Conservation (phyloP, 2,329 filamentous ascomycete species). For the Tolypocladium paradoxum region DNA sequence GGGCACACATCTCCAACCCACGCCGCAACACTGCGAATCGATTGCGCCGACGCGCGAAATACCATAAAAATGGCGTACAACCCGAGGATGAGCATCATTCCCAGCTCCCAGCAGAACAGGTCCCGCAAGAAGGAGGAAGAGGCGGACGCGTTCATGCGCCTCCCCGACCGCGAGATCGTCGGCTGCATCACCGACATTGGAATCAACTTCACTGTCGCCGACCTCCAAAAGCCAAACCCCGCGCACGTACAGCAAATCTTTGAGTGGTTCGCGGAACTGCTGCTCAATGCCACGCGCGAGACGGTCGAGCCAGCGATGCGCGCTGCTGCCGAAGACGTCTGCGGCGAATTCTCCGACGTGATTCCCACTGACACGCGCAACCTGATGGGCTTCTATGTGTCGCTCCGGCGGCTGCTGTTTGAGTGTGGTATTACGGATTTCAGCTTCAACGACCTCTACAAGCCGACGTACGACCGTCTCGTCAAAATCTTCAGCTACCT, state of each 20-base stretch:
- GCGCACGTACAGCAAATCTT: slow-evolving; percentile 95
- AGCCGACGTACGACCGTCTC: slow-evolving; percentile 79
- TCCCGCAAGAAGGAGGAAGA: slow-evolving; percentile 49
- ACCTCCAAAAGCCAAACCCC: slow-evolving; percentile 88
- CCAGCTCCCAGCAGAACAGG: slow-evolving; percentile 35
- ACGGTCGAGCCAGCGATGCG: slow-evolving; percentile 92
- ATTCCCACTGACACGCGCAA: slow-evolving; percentile 82
- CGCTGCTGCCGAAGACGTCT: slow-evolving; percentile 79
- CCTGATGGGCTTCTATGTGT: slow-evolving; percentile 90
- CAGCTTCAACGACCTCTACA: slow-evolving; percentile 82
- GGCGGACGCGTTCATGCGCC: slow-evolving; percentile 47
- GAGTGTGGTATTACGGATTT: slow-evolving; percentile 93
- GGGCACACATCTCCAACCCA: neutral
- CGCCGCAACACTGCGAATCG: neutral
- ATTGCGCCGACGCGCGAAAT: neutral
- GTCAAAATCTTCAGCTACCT: slow-evolving; percentile 95
- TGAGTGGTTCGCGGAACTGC: slow-evolving; percentile 90
- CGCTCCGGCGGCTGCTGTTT: slow-evolving; percentile 64
- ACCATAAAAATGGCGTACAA: slow-evolving; percentile 43
- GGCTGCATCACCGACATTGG: slow-evolving; percentile 97
- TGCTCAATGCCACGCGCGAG: slow-evolving; percentile 88
- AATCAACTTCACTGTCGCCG: slow-evolving; percentile 73
- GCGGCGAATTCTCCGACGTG: slow-evolving; percentile 74
- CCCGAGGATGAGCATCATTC: slow-evolving; percentile 49
- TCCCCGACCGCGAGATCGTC: slow-evolving; percentile 71